Percentiles rank a stretch among this genome's conserved stretches.
Conservation (phyloP, 352 stramenopile genomes). For the Pilasporangium apinafurcum region DNA sequence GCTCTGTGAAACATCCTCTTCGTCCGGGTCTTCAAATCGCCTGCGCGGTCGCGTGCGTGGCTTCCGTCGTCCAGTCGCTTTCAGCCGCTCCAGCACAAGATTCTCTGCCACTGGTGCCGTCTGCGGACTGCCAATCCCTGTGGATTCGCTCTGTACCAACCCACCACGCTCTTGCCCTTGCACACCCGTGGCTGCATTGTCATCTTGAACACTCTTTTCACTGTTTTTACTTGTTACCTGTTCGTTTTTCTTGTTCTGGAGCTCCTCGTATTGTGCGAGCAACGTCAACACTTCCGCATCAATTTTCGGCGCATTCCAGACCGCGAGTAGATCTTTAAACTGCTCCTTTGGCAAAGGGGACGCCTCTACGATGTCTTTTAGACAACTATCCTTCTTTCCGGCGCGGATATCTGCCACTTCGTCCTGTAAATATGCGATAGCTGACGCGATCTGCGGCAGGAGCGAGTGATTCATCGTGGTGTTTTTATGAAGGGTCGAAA, state of each 20-base stretch:
- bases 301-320: constrained; percentile 31
- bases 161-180: background rate
- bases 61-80: constrained; percentile 2
- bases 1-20: constrained; percentile 13
- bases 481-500: too few relatives aligned
- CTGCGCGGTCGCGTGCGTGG: constrained; percentile 19
- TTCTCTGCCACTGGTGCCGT: background rate
- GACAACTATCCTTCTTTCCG: constrained; percentile 23
- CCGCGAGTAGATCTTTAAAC: constrained; percentile 38
- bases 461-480: constrained; percentile 12
- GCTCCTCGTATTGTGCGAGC: constrained; percentile 30
- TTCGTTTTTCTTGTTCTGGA: background rate
- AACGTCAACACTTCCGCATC: constrained; percentile 31
- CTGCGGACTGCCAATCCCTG: background rate
- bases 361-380: constrained; percentile 26
- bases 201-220: background rate
- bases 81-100: constrained; percentile 15
- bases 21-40: constrained; percentile 24
- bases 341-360: constrained; percentile 32
- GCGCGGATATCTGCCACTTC: constrained; percentile 39
- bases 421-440: constrained; percentile 43
- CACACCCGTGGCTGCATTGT: background rate
- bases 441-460: constrained; percentile 47
- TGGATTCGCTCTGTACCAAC: background rate
- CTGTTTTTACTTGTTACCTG: background rate